Evolutionary conservation across 2,329 filamentous ascomycete genomes (phyloP).

Genomic region (Fusarium nanum): DNA sequence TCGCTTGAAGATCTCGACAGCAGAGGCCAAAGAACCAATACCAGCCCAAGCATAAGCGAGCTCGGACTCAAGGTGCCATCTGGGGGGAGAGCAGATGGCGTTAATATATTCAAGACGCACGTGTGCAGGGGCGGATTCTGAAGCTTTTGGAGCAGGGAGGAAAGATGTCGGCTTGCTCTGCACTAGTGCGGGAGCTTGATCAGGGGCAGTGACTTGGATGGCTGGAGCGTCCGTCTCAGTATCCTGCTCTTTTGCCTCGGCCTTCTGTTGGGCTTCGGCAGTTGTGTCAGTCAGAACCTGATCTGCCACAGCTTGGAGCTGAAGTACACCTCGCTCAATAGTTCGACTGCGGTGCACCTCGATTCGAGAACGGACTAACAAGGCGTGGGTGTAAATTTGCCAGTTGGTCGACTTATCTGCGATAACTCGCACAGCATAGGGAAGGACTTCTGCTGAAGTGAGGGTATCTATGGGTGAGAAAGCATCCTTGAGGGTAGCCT

Average conservation of each 20-base stretch:
- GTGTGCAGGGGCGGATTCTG: constrained; percentile 81
- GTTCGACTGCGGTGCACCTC: constrained; percentile 90
- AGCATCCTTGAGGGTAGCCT: constrained; percentile 88
- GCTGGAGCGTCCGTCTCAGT: constrained; percentile 55
- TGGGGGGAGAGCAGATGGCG: constrained; percentile 82
- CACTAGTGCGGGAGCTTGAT: constrained; percentile 44
- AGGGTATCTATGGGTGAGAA: constrained; percentile 84
- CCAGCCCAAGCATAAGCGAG: constrained; percentile 92
- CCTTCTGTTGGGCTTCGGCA: constrained; percentile 49
- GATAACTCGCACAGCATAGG: constrained; percentile 89
- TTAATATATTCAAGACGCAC: constrained; percentile 87
- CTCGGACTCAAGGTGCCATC: constrained; percentile 96
- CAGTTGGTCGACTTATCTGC: constrained; percentile 93
- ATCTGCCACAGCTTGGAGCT: constrained; percentile 94
- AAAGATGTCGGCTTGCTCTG: constrained; percentile 75
- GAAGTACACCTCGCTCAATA: constrained; percentile 87
- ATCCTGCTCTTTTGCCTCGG: constrained; percentile 38
- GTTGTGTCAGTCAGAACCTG: constrained; percentile 90
- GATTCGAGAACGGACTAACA: constrained; percentile 89
- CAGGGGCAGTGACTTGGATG: constrained; percentile 59
- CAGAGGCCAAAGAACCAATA: constrained; percentile 87
- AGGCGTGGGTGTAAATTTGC: constrained; percentile 96
- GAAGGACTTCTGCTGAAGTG: constrained; percentile 92
- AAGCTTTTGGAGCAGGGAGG: constrained; percentile 78
- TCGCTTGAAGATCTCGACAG: constrained; percentile 94